phyloP scores from a whole-genome alignment of 2,329 filamentous ascomycete species.

The Colletotrichum costaricense region DNA sequence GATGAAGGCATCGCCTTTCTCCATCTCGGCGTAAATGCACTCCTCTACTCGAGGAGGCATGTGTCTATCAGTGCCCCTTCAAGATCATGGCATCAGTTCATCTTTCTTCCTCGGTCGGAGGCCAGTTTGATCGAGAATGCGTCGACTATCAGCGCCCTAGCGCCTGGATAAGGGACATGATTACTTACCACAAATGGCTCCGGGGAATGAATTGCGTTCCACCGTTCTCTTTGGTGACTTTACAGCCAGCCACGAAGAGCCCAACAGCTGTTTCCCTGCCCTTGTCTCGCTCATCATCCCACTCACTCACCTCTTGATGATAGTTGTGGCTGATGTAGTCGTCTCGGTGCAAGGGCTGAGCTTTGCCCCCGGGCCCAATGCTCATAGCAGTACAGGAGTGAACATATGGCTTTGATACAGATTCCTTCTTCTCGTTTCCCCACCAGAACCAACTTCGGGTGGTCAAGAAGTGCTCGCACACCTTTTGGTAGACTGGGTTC shows the following conservation, averaged over 20 bases:
- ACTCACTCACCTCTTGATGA: slow-evolving; percentile 32
- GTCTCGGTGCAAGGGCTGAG: slow-evolving; percentile 45
- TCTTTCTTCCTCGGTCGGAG: not conserved
- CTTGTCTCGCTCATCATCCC: slow-evolving; percentile 27
- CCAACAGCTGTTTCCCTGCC: slow-evolving; percentile 41
- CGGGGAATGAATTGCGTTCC: slow-evolving; percentile 45
- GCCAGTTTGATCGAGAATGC: not conserved
- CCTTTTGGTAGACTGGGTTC: slow-evolving; percentile 26
- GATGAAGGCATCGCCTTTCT: slow-evolving; percentile 40
- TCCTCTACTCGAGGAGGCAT: slow-evolving; percentile 21
- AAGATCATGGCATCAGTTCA: not conserved
- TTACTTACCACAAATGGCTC: slow-evolving; percentile 40
- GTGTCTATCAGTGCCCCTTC: slow-evolving; percentile 18
- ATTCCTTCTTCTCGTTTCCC: slow-evolving; percentile 25
- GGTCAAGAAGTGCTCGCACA: slow-evolving; percentile 25
- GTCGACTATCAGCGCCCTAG: too few species aligned
- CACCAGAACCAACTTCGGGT: slow-evolving; percentile 27
- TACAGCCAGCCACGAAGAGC: slow-evolving; percentile 43
- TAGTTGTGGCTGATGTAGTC: slow-evolving; percentile 41
- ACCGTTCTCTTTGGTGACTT: slow-evolving; percentile 43
- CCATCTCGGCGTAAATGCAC: slow-evolving; percentile 38
- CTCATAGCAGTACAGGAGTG: slow-evolving; percentile 25
- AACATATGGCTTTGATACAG: slow-evolving; percentile 26
- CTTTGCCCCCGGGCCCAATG: slow-evolving; percentile 39
- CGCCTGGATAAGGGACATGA: not conserved